These are phyloP conservation scores for Avicennia marina DNA, from an alignment of 257 asterid genomes.

Conservation along the genomic window DNA sequence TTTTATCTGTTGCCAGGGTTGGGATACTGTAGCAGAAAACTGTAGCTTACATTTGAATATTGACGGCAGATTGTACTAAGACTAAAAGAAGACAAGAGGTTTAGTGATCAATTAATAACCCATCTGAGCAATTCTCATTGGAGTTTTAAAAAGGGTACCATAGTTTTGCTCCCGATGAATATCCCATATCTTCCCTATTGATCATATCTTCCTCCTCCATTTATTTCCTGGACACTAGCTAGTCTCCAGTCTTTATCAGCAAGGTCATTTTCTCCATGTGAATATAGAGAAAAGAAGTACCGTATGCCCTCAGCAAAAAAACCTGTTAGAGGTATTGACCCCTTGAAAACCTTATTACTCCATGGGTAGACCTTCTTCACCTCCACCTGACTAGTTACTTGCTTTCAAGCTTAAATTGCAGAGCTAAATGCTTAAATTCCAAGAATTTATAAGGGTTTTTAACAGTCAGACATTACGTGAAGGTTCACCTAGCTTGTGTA, in stretches of 20 bases:
- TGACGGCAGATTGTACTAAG: not conserved
- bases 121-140: not conserved
- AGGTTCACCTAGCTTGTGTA: not conserved
- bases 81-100: not conserved
- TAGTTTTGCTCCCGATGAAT: not conserved
- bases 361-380: no score
- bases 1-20: not conserved
- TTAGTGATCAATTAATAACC: not conserved
- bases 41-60: not conserved
- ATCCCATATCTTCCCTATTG: not conserved
- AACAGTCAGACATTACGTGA: not conserved
- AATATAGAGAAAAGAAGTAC: conserved; percentile 24
- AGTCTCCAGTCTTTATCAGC: conserved; percentile 13
- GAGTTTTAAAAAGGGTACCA: not conserved
- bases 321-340: conserved; percentile 16
- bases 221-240: conserved; percentile 5
- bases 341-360: conserved; percentile 13
- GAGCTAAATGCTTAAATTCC: not conserved
- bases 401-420: not conserved
- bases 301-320: conserved; percentile 21
- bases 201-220: conserved; percentile 20
- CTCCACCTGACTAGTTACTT: not conserved
- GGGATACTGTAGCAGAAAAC: not conserved
- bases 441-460: conserved; percentile 14
- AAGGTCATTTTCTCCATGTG: conserved; percentile 33